phyloP scores from a whole-genome alignment of 345 rosid species.

The Citropsis articulata region DNA sequence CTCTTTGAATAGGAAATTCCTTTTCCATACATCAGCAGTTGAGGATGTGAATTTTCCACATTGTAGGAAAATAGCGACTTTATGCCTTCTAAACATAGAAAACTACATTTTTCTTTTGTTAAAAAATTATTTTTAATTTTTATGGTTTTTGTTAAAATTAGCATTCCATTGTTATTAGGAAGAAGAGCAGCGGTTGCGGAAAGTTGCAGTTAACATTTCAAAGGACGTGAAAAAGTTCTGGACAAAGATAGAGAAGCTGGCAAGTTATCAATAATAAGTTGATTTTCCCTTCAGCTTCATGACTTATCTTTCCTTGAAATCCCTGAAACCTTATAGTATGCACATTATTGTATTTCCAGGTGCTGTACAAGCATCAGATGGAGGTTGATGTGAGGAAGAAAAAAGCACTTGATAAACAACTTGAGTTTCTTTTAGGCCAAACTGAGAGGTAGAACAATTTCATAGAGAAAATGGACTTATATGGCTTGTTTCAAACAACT shows the following conservation, averaged over 20 bases:
- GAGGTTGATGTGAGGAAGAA: constrained; percentile 95
- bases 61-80: not conserved
- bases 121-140: not conserved
- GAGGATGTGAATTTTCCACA: not conserved
- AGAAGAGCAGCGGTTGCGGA: constrained; percentile 84
- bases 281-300: constrained; percentile 12
- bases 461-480: not conserved
- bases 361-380: constrained; percentile 94
- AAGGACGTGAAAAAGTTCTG: constrained; percentile 98
- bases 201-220: constrained; percentile 85
- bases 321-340: constrained; percentile 17
- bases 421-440: constrained; percentile 95
- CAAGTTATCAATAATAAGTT: constrained; percentile 32
- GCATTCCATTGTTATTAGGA: constrained; percentile 51
- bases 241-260: constrained; percentile 98
- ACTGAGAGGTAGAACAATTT: constrained; percentile 76
- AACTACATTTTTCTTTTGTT: constrained; percentile 4
- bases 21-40: not conserved
- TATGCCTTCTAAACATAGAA: not conserved
- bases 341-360: constrained; percentile 44
- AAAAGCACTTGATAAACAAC: constrained; percentile 94
- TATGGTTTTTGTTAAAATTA: constrained; percentile 15
- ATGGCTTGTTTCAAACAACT: not conserved
- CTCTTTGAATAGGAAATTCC: not conserved
- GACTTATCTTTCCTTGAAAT: constrained; percentile 17